A percentile compares a stretch with the other conserved stretches of the same genome.
phyloP scores from a whole-genome alignment of 2,329 filamentous ascomycete species.

The Colletotrichum musicola region DNA sequence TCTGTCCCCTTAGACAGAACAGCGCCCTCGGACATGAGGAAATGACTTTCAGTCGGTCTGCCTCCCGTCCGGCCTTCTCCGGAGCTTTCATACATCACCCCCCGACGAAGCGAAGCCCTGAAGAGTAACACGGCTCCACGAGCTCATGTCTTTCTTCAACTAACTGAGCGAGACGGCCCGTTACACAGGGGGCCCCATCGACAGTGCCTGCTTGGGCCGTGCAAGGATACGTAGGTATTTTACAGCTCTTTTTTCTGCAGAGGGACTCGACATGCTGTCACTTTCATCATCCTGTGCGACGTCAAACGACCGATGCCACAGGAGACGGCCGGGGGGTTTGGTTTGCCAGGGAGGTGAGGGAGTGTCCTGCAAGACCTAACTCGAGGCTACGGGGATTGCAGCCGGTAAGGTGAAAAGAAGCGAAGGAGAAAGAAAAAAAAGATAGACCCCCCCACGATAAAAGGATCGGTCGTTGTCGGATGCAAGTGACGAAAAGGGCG shows the following conservation, averaged over 20 bases:
- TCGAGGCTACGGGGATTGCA: slow-evolving; percentile 10
- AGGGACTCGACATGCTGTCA: slow-evolving; percentile 35
- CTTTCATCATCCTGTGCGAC: slow-evolving; percentile 26
- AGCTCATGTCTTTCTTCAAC: slow-evolving; percentile 19
- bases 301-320: neutral
- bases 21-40: neutral
- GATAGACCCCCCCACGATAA: slow-evolving; percentile 6
- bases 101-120: slow-evolving; percentile 11
- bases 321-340: neutral
- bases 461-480: slow-evolving; percentile 18
- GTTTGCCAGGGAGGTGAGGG: too few species aligned
- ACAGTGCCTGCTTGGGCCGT: slow-evolving; percentile 14
- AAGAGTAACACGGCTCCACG: slow-evolving; percentile 17
- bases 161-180: neutral
- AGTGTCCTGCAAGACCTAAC: neutral
- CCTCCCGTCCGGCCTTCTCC: slow-evolving; percentile 9
- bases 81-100: neutral
- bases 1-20: neutral
- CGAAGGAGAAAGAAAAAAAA: neutral
- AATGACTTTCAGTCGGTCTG: slow-evolving; percentile 14
- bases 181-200: slow-evolving; percentile 27
- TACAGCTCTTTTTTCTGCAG: slow-evolving; percentile 18
- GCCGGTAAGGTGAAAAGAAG: neutral
- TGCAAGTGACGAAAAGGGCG: neutral
- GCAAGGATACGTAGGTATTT: neutral